A percentile compares a stretch with the other conserved stretches of the same genome.
phyloP scores from a whole-genome alignment of 495 filamentous ascomycete species.

The Cetradonia linearis region DNA sequence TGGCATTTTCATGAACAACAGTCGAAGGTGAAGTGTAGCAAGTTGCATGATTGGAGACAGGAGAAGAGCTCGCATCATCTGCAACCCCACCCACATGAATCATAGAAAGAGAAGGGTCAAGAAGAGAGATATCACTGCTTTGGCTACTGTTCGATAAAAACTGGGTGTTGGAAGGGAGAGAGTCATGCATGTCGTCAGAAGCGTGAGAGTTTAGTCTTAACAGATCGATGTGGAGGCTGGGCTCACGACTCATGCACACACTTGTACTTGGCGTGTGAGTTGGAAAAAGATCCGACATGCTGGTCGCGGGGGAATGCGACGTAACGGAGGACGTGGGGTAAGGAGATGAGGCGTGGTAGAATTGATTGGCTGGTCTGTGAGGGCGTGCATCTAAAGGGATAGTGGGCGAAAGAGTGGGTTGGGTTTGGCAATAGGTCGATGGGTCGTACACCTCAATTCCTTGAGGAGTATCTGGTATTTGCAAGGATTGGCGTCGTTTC shows the following conservation, averaged over 20 bases:
- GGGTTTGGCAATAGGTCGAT: constrained; percentile 7
- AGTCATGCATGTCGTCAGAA: constrained; percentile 3
- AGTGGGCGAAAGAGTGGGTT: not conserved
- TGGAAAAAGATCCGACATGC: constrained; percentile 17
- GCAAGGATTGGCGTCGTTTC: not conserved
- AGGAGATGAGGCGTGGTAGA: not conserved
- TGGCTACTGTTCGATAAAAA: not conserved
- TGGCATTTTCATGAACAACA: constrained; percentile 16
- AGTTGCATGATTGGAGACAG: constrained; percentile 30
- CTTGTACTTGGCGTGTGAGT: constrained; percentile 16
- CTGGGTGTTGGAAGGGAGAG: constrained; percentile 27
- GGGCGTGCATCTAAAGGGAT: not conserved
- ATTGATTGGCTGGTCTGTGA: constrained; percentile 1
- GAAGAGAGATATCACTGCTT: not conserved
- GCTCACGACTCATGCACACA: constrained; percentile 35
- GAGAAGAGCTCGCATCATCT: constrained; percentile 26
- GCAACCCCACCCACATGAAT: constrained; percentile 19
- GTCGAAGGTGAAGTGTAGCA: constrained; percentile 14
- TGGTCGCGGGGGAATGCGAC: constrained; percentile 15
- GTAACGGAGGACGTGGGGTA: not conserved
- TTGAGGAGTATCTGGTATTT: not conserved
- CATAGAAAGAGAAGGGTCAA: constrained; percentile 20
- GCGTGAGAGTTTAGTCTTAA: constrained; percentile 18
- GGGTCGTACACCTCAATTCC: constrained; percentile 13
- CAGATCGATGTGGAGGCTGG: constrained; percentile 23